Percentiles rank a stretch among this genome's conserved stretches.
Evolutionary conservation across 2,329 filamentous ascomycete species (phyloP).

Genomic region (Xylariaceae sp.): DNA sequence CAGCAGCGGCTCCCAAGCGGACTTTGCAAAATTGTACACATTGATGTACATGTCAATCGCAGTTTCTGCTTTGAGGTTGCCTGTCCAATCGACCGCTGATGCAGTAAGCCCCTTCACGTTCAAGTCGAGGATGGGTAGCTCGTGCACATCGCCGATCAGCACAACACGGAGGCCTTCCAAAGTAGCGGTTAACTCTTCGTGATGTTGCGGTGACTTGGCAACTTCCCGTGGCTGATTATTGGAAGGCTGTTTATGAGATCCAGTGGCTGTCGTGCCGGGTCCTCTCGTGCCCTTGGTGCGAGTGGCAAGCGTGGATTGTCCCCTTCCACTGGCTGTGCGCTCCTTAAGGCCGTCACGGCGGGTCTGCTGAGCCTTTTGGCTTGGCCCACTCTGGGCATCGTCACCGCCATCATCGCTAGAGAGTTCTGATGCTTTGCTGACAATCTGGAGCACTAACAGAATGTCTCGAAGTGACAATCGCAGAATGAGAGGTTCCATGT

Average conservation of each 20-base stretch:
- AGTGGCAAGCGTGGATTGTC: conserved; percentile 44
- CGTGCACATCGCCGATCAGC: conserved; percentile 91
- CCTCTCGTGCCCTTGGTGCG: conserved; percentile 36
- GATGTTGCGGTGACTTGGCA: conserved; percentile 30
- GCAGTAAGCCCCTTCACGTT: conserved; percentile 87
- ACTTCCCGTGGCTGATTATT: conserved; percentile 30
- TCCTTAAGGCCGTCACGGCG: conserved; percentile 45
- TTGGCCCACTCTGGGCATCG: conserved; percentile 37
- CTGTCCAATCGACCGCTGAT: conserved; percentile 86
- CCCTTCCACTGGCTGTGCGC: conserved; percentile 51
- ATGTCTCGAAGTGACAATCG: conserved; percentile 92
- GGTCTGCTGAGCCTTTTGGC: conserved; percentile 52
- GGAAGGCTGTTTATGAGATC: conserved; percentile 24
- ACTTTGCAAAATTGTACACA: conserved; percentile 98
- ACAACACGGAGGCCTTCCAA: conserved; percentile 88
- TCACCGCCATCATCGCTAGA: conserved; percentile 57
- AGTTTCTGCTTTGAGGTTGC: conserved; percentile 77
- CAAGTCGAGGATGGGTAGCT: conserved; percentile 89
- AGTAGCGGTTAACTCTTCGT: conserved; percentile 78
- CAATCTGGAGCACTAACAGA: conserved; percentile 84
- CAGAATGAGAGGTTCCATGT: conserved; percentile 86
- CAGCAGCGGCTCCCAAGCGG: conserved; percentile 91
- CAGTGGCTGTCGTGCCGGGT: conserved; percentile 27
- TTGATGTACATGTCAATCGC: conserved; percentile 93
- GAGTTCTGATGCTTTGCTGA: conserved; percentile 84